Percentiles rank a stretch among this genome's conserved stretches.
These are phyloP conservation scores for Naganishia sp. DNA, from an alignment of 1,284 basidiomycete species.

Conservation along the genomic window DNA sequence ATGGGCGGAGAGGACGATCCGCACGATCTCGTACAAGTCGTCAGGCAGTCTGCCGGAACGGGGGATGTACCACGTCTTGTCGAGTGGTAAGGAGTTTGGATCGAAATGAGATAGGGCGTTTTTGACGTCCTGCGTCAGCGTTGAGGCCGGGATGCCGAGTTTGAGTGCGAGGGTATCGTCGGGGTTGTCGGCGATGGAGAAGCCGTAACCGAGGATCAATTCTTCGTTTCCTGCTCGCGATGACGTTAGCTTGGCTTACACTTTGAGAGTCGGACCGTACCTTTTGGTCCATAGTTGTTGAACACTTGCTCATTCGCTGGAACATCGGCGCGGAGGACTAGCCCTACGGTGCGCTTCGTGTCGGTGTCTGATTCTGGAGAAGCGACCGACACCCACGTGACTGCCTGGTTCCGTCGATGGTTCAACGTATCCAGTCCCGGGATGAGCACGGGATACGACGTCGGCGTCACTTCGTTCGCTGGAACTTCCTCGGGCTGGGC, in stretches of 20 bases:
- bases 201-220: slow-evolving; percentile 83
- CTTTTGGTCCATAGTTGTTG: slow-evolving; percentile 66
- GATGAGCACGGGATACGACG: slow-evolving; percentile 72
- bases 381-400: slow-evolving; percentile 24
- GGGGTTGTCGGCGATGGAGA: slow-evolving; percentile 69
- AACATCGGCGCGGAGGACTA: slow-evolving; percentile 59
- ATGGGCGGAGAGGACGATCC: slow-evolving; percentile 50
- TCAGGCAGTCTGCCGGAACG: slow-evolving; percentile 1
- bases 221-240: slow-evolving; percentile 67
- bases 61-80: slow-evolving; percentile 16
- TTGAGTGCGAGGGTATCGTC: slow-evolving; percentile 81
- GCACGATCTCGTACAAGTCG: slow-evolving; percentile 63
- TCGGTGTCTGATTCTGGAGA: neutral
- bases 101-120: slow-evolving; percentile 38
- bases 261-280: slow-evolving; percentile 13
- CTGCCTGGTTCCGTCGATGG: slow-evolving; percentile 55
- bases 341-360: slow-evolving; percentile 22
- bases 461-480: slow-evolving; percentile 41
- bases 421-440: slow-evolving; percentile 84
- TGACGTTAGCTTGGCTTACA: neutral
- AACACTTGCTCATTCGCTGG: slow-evolving; percentile 65
- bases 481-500: slow-evolving; percentile 33
- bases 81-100: slow-evolving; percentile 59
- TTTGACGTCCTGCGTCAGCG: slow-evolving; percentile 34
- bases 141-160: slow-evolving; percentile 56